Evolutionary conservation across 164 flowering plant species (phyloP), one percentile per base, ranked within the genome.

Genomic region (Saururus chinensis): DNA sequence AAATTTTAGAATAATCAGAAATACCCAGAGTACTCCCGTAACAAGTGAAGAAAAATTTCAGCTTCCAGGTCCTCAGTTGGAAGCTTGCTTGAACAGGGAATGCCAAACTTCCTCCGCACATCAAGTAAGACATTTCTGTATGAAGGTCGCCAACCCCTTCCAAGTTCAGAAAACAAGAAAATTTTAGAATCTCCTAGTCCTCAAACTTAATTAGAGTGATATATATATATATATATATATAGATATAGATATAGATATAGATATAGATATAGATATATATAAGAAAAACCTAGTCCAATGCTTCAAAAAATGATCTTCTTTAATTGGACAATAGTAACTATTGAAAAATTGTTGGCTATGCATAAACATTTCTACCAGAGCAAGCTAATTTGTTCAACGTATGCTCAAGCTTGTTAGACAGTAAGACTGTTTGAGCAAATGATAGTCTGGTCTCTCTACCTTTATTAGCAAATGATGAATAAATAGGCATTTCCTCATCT

Each of bases 41-140:
- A 61, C 13, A 92, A 75, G 71, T 92, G 88, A 78, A 92, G 89
- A 74, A 89, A 92, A 62, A 92, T 87, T 76, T 92, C 98, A 19
- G 71, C 86, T 75, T 92, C 98, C 60, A 92, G 77, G 65, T 89
- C 91, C 68, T 78, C 88, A 2, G 96, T 81, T 7, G 88, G 68
- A 60, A 92, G 68, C 77, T 84, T 86, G 71, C 72, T 78, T 59
- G 96, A 87, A 79, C 98, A 92, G 60, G 84, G 83, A 72, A 92
- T 62, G 1, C 78, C 75, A 56, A 92, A 68, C 60, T 84, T 77
- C 67, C 81, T 84, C 67, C 93, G 79, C 66, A 89, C 82, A 49
- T 75, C 71, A 71, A 88, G 97, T 78, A 88, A 75, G 51, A 84
- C 88, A 70, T 78, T 75, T 69, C 57, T 55, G 58, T 55, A 55